Percentiles rank a stretch among this genome's conserved stretches.
Conservation (phyloP, 2,329 filamentous ascomycete species). For the Fusarium dimerum region DNA sequence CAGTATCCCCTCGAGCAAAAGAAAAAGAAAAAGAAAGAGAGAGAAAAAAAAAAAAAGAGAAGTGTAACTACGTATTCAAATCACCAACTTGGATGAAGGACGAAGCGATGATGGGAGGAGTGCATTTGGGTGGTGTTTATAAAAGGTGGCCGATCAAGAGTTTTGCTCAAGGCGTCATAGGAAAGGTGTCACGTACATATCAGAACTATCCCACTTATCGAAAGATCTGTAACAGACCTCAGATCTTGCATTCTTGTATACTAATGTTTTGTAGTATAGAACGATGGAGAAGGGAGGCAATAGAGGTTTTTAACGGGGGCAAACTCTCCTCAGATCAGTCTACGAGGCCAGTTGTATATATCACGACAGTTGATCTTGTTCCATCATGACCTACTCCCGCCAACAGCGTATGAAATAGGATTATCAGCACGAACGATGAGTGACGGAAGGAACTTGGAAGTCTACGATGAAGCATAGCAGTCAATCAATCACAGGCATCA, state of each 20-base stretch:
- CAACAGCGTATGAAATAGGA: no score
- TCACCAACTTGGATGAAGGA: constrained; percentile 25
- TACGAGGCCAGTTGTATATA: constrained; percentile 14
- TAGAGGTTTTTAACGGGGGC: constrained; percentile 31
- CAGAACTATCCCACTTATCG: constrained; percentile 23
- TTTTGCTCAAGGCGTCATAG: constrained; percentile 33
- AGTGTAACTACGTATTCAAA: neutral
- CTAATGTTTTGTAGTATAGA: constrained; percentile 33
- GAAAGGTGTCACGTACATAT: constrained; percentile 6
- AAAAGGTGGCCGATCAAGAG: constrained; percentile 32
- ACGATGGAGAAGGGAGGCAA: constrained; percentile 17
- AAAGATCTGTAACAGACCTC: constrained; percentile 28
- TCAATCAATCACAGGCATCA: neutral
- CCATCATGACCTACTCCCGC: no score
- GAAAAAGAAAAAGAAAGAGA: neutral
- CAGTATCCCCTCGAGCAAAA: constrained; percentile 13
- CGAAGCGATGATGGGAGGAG: constrained; percentile 20
- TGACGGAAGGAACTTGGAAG: neutral
- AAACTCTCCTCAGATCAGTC: constrained; percentile 38
- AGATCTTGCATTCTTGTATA: constrained; percentile 31
- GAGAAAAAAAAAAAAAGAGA: neutral
- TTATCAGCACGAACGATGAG: neutral
- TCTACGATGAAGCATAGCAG: neutral
- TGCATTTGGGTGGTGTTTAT: constrained; percentile 42
- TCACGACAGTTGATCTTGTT: neutral